phyloP scores from a whole-genome alignment of 2,329 filamentous ascomycete species.

The Cercospora brassicicola region DNA sequence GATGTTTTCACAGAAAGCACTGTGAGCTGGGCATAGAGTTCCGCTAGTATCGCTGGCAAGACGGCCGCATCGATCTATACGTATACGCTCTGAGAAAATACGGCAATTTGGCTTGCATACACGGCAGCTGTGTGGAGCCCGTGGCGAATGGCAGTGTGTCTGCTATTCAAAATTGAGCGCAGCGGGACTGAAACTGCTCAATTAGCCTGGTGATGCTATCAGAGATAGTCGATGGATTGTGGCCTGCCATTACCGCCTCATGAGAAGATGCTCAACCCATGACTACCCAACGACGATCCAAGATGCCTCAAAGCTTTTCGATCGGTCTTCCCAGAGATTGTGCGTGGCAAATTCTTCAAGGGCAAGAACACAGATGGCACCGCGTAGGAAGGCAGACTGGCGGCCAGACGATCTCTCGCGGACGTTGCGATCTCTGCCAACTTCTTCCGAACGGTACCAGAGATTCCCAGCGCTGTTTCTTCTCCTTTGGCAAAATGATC shows the following conservation, averaged over 20 bases:
- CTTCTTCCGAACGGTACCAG: background rate
- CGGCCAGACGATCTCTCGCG: background rate
- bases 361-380: background rate
- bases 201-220: too few species aligned
- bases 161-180: too few species aligned
- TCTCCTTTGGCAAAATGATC: background rate
- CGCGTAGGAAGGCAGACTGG: background rate
- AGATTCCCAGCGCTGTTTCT: background rate
- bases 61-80: too few species aligned
- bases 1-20: too few species aligned
- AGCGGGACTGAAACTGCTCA: too few species aligned
- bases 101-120: too few species aligned
- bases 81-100: too few species aligned
- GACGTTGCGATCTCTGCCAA: background rate
- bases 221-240: too few species aligned
- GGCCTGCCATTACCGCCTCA: background rate
- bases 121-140: too few species aligned
- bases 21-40: too few species aligned
- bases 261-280: background rate
- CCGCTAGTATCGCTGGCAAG: too few species aligned
- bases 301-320: background rate
- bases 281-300: background rate
- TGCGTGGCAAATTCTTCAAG: background rate
- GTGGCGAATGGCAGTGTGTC: too few species aligned
- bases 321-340: background rate